phyloP scores from a whole-genome alignment of 306 rosid genomes.

The Vicia villosa region DNA sequence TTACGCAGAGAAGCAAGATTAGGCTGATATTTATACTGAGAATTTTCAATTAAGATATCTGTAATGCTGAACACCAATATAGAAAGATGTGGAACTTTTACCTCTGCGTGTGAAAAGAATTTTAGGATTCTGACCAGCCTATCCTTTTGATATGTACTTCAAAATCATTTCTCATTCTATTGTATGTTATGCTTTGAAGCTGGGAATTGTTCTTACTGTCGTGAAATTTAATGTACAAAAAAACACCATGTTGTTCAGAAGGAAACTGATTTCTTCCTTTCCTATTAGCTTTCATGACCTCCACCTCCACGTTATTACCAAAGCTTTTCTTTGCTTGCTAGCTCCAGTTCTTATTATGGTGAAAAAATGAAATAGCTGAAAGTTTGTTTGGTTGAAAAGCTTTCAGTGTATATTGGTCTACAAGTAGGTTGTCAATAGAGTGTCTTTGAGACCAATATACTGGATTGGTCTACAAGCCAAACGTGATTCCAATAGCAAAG shows the following conservation, averaged over 20 bases:
- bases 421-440: too few species aligned
- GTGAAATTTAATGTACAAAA: conserved; percentile 33
- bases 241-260: background rate
- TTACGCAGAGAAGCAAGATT: conserved; percentile 92
- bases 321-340: background rate
- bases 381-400: background rate
- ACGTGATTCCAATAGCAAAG: too few species aligned
- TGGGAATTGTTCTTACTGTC: conserved; percentile 8
- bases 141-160: conserved; percentile 2
- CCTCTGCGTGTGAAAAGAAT: conserved; percentile 18
- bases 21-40: conserved; percentile 52
- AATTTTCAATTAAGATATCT: conserved; percentile 31
- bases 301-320: background rate
- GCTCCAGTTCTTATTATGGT: background rate
- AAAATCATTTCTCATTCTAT: conserved; percentile 12
- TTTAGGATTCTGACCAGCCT: conserved; percentile 26
- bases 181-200: conserved; percentile 27
- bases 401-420: background rate
- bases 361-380: background rate
- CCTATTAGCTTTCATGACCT: background rate
- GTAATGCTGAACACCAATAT: conserved; percentile 38
- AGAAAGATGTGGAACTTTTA: conserved; percentile 36
- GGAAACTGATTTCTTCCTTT: background rate
- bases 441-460: too few species aligned
- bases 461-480: too few species aligned